Conservation (phyloP, 257 asterid species). For the Fraxinus americana region DNA sequence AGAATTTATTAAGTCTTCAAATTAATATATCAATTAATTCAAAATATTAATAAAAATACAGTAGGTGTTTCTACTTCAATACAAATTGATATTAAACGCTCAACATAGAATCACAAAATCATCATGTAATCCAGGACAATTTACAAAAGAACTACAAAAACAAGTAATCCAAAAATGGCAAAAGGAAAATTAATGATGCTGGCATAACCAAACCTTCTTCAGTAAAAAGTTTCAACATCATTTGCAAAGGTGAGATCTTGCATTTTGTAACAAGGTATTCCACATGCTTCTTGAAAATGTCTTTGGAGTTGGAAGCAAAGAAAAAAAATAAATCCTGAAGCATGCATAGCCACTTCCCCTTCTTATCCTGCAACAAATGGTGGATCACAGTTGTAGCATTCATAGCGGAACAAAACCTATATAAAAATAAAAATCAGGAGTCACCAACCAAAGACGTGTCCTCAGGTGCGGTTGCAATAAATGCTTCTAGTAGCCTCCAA, state of each 20-base stretch:
- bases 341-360: conserved; percentile 51
- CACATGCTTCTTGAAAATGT: conserved; percentile 58
- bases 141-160: conserved; percentile 3
- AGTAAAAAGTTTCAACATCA: conserved; percentile 57
- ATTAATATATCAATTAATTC: background rate
- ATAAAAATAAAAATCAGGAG: conserved; percentile 1
- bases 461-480: conserved; percentile 46
- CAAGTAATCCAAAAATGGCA: conserved; percentile 9
- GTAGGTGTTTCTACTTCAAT: background rate
- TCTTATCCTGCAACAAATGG: conserved; percentile 51
- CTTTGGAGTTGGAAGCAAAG: conserved; percentile 56
- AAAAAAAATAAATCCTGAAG: conserved; percentile 70
- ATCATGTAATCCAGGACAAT: conserved; percentile 19
- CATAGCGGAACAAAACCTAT: conserved; percentile 1
- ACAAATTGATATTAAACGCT: background rate
- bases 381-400: conserved; percentile 20
- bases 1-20: background rate
- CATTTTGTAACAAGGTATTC: conserved; percentile 52
- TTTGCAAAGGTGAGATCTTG: conserved; percentile 45
- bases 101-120: background rate
- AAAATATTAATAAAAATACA: background rate
- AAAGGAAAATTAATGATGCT: conserved; percentile 1
- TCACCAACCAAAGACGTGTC: conserved; percentile 54
- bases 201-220: conserved; percentile 65
- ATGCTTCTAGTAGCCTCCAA: conserved; percentile 65